Evolutionary conservation across 257 asterid genomes (phyloP), one percentile per base, ranked within the genome.

Genomic region (Nicotiana undulata): DNA sequence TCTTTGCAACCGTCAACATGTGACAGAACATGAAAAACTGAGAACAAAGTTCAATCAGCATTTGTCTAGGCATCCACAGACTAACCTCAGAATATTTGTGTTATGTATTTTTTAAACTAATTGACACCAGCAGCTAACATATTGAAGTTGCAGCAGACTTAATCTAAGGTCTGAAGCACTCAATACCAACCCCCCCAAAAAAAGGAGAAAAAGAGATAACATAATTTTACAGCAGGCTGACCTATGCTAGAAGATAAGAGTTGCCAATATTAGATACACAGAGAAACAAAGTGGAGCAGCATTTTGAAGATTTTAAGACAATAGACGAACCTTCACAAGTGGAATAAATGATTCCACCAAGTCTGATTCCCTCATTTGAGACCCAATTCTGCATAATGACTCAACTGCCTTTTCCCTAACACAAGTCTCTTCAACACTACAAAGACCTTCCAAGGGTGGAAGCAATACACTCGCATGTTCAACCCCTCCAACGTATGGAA

Each of bases 271-370:
- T 49, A 49, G 18, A 72, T 32, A 74, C 26, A 24, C 78, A 74
- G 17, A 49, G 15, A 56, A 65, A 75, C 40, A 65, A 26, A 34
- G 17, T 75, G 1, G 12, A 63, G 63, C 76, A 29, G 78, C 60
- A 46, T 24, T 72, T 68, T 18, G 11, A 8, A 74, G 16, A 49
- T 49, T 44, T 49, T 13, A 49, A 53, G 28, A 64, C 65, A 37
- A 72, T 17, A 7, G 12, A 63, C 83, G 18, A n/a, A 91, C 95
- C 95, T 91, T 91, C 81, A 88, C 87, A 10, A 89, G 87, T 16
- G 92, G 93, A 80, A 89, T 85, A 70, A 89, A 91, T n/a, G 61
- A 88, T 46, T 88, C 90, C 40, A 89, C 85, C 91, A 91, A 84
- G 81, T 91, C 93, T 1, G 55, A 72, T 79, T 86, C 88, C 80